Evolutionary conservation across 768 basidiomycete species (phyloP).

Genomic region (Mycena maculata): DNA sequence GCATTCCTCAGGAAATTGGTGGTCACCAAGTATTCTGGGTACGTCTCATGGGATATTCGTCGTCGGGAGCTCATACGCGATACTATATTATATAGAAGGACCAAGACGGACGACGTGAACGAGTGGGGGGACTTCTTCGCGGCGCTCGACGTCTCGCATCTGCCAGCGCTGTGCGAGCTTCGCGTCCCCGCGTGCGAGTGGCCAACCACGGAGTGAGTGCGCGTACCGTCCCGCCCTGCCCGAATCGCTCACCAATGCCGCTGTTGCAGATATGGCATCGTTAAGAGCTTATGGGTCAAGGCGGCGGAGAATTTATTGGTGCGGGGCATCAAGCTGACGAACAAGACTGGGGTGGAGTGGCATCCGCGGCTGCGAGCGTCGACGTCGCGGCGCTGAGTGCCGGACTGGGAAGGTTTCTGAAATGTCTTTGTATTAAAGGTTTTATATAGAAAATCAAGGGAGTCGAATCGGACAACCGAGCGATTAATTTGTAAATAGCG

Average conservation of each 20-base stretch:
- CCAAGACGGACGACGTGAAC: not conserved
- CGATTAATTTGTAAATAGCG: no score
- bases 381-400: no score
- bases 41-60: not conserved
- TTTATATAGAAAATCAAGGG: no score
- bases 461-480: no score
- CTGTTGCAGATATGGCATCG: slow-evolving; percentile 1
- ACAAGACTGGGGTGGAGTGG: slow-evolving; percentile 8
- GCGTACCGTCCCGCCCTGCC: no score
- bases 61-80: not conserved
- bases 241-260: not conserved
- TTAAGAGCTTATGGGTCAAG: slow-evolving; percentile 20
- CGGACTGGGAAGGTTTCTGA: no score
- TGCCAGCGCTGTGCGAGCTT: slow-evolving; percentile 13
- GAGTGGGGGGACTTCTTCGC: not conserved
- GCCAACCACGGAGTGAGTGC: not conserved
- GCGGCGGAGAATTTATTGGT: slow-evolving; percentile 9
- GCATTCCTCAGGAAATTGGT: not conserved
- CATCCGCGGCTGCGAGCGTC: slow-evolving; percentile 21
- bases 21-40: not conserved
- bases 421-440: no score
- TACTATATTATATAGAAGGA: not conserved
- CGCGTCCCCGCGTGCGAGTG: not conserved
- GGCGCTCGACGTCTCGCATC: not conserved
- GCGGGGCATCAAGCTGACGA: slow-evolving; percentile 11